Base-by-base conservation (phyloP, 2,329 filamentous ascomycete genomes). In the Penicillium sp. region DNA sequence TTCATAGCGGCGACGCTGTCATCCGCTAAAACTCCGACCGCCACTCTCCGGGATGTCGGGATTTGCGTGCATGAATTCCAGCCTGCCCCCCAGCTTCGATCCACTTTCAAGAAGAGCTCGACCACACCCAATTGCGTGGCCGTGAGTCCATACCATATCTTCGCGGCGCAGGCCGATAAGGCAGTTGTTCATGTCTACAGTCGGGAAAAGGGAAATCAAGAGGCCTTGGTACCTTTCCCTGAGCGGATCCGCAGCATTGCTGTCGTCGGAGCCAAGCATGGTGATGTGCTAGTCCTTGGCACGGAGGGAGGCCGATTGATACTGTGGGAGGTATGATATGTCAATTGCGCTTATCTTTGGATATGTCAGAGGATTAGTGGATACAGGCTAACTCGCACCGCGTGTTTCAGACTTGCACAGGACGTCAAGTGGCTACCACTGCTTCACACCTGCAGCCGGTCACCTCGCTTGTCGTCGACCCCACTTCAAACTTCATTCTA, bases 121-220 rank as follows among this genome's bases (percentile, higher is more conserved):
- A 87, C 88, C n/a, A 83, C 88, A 26, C 80, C 83, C 57, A 91
- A 93, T 74, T 89, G 91, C 66, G 79, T 99, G 54, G 93, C 92
- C 29, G 83, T 93, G 66, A 96, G 84, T 75, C 81, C 85, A 45
- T 88, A 88, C 21, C 95, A 99, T 72, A 83, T 98, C 47, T 99
- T 96, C 72, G 89, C 93, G 4, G 93, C 92, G 4, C 95, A 99
- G 74, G 84, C 89, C 50, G 92, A 93, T 63, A 98, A 96, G 75
- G 91, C 92, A 0, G 90, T 96, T 43, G 84, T 99, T 1, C 91
- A 98, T 76, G 92, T 99, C 54, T 99, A 98, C 77, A 93, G 85
- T 57, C 85, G 92, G 54, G 83, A 87, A 57, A 90, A 90, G 62
- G 90, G 90, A 27, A 95, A 90, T 67, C 92, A 97, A 71, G 93